Conservation (phyloP, 805 yeast species). For the Metschnikowia similis region DNA sequence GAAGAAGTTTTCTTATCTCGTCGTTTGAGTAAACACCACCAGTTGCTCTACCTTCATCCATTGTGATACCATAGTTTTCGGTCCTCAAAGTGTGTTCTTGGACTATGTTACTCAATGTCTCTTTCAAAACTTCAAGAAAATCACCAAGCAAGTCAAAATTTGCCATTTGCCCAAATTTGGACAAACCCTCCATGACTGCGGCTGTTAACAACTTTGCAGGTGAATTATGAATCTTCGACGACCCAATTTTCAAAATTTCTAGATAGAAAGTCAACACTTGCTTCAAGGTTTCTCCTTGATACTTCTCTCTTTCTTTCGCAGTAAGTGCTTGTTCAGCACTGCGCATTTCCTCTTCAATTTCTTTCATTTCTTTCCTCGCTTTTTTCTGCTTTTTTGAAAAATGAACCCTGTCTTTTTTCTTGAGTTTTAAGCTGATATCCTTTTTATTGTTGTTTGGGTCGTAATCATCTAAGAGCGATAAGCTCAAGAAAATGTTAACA, state of each 20-base stretch:
- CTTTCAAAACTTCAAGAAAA: constrained; percentile 82
- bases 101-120: constrained; percentile 58
- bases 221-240: constrained; percentile 31
- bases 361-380: constrained; percentile 77
- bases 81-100: constrained; percentile 41
- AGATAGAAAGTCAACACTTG: constrained; percentile 68
- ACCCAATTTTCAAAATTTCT: constrained; percentile 59
- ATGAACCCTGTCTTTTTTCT: constrained; percentile 87
- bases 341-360: constrained; percentile 84
- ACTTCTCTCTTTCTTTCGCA: constrained; percentile 78
- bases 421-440: constrained; percentile 44
- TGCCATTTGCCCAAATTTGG: constrained; percentile 87
- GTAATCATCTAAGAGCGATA: constrained; percentile 64
- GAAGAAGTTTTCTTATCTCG: constrained; percentile 66
- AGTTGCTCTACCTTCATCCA: constrained; percentile 15
- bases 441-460: constrained; percentile 56
- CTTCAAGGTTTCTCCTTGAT: constrained; percentile 81
- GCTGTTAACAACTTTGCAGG: constrained; percentile 60
- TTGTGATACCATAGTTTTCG: constrained; percentile 12
- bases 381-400: constrained; percentile 87
- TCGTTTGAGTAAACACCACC: constrained; percentile 31
- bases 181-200: constrained; percentile 84
- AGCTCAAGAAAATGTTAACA: constrained; percentile 63
- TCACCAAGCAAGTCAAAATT: constrained; percentile 92
- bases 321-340: constrained; percentile 85